Base-by-base conservation (phyloP, 495 filamentous ascomycete species). In the Xylaria venustula region DNA sequence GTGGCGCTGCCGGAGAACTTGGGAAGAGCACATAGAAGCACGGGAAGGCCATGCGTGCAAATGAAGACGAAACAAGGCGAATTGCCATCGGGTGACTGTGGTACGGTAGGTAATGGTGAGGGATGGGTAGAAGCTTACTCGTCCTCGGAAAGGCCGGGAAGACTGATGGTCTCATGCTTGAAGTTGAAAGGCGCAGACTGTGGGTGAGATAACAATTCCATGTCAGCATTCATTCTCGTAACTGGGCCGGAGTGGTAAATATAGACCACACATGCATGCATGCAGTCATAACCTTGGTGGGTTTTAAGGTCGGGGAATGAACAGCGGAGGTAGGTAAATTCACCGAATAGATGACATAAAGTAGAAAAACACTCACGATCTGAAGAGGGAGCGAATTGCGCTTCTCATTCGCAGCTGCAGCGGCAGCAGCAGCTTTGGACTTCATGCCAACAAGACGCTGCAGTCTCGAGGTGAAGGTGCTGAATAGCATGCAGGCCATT, bases 111-210 rank as follows among this genome's bases (percentile, higher is more conserved):
- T 20, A 23, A 60, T n/a, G 19, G 7, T 20, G 45, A 26, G 44
- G 20, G 20, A 55, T 15, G n/a, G 14, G 37, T 25, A 36, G 48
- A 37, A 6, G 62, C 73, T 65, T 72, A 79, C 78, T 81, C 75
- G 54, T 79, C 71, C 48, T 77, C 68, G 19, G 72, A 73, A 11
- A 80, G 53, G 37, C 77, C 77, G 14, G 77, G 77, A 0, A 79
- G 57, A 2, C 60, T 66, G 41, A 70, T 52, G 22, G 69, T 48
- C 63, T 76, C 71, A 22, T 72, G 71, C 64, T 76, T 75, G 68
- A 81, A 79, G 62, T 77, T 65, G 71, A 78, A 81, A 4, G 79
- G 77, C 5, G 69, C 70, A 9, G 78, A 80, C 77, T 79, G 49
- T 36, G 32, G 60, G 19, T 36, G 32, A 63, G 19, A 41, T 26